Evolutionary conservation across 2,329 filamentous ascomycete genomes (phyloP).

Genomic region (Talaromyces sp.): DNA sequence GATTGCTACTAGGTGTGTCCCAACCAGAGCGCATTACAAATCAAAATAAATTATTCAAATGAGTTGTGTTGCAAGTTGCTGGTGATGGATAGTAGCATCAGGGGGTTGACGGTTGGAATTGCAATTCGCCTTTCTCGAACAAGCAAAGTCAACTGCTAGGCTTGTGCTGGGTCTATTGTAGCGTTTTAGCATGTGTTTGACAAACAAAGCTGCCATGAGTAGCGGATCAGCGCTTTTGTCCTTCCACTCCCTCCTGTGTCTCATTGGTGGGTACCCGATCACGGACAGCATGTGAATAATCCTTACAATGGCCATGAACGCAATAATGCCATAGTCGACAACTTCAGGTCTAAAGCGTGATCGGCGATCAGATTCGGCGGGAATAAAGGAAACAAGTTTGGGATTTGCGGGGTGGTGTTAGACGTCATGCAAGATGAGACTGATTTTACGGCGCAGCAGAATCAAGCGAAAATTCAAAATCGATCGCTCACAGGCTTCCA

Average conservation of each 20-base stretch:
- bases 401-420: constrained; percentile 14
- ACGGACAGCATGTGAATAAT: neutral
- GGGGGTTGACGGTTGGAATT: constrained; percentile 1
- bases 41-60: neutral
- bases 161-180: neutral
- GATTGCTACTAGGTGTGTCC: constrained; percentile 9
- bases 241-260: neutral
- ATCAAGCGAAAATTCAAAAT: constrained; percentile 12
- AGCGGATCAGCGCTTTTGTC: constrained; percentile 4
- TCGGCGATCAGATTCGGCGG: constrained; percentile 2
- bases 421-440: constrained; percentile 12
- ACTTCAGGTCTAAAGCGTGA: neutral
- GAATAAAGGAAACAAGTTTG: neutral
- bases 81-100: constrained; percentile 10
- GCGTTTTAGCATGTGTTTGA: neutral
- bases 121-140: constrained; percentile 7
- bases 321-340: neutral
- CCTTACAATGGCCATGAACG: neutral
- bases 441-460: constrained; percentile 14
- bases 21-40: constrained; percentile 11
- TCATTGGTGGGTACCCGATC: neutral
- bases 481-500: neutral
- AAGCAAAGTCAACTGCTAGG: neutral
- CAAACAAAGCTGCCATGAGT: neutral
- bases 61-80: neutral